These are phyloP conservation scores for Dimocarpus longan DNA, from an alignment of 345 rosid species.

Conservation along the genomic window DNA sequence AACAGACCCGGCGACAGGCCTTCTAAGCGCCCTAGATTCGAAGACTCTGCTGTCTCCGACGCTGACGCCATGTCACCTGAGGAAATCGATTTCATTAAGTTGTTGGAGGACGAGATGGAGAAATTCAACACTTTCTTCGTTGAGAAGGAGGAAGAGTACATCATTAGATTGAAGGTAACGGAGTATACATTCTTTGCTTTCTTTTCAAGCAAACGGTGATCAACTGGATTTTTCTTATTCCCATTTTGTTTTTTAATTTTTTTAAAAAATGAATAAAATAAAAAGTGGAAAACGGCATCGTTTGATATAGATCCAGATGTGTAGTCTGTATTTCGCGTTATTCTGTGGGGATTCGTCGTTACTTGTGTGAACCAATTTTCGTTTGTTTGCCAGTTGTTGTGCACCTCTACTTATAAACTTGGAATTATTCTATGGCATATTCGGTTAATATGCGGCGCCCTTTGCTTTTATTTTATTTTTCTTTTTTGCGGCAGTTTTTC, in stretches of 20 bases:
- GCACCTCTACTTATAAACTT: not conserved
- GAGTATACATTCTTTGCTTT: not conserved
- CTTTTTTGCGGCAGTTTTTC: not conserved
- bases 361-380: not conserved
- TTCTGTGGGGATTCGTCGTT: not conserved
- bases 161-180: slow-evolving; percentile 83
- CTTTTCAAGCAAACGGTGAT: slow-evolving; percentile 12
- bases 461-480: not conserved
- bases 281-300: not conserved
- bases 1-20: slow-evolving; percentile 47
- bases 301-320: not conserved
- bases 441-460: not conserved
- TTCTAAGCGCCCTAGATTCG: slow-evolving; percentile 52
- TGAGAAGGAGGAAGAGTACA: slow-evolving; percentile 95
- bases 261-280: not conserved
- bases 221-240: not conserved
- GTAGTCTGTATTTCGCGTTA: not conserved
- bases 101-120: slow-evolving; percentile 85
- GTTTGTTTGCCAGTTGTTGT: not conserved
- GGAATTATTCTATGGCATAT: slow-evolving; percentile 12
- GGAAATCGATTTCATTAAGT: slow-evolving; percentile 65
- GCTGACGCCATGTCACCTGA: slow-evolving; percentile 54
- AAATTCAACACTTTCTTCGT: slow-evolving; percentile 89
- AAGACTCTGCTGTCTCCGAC: slow-evolving; percentile 9
- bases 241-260: not conserved